Conservation (phyloP, 1,139 yeast genomes). For the Candida sanyaensis region DNA sequence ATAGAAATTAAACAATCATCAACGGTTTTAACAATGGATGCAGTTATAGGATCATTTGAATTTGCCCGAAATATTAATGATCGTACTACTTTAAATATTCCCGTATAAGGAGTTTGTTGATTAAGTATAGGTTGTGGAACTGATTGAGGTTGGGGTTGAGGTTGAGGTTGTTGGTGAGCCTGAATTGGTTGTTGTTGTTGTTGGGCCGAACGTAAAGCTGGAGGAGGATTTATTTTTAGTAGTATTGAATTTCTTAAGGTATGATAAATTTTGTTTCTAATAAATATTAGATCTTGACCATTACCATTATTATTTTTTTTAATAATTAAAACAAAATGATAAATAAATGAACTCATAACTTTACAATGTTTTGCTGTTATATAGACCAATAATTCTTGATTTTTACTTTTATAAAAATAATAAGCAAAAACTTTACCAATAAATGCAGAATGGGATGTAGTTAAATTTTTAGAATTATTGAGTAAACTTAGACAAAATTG, state of each 20-base stretch:
- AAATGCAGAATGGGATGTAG: conserved; percentile 1
- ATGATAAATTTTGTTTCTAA: conserved; percentile 1
- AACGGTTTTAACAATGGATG: conserved; percentile 20
- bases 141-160: not conserved
- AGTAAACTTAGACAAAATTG: not conserved
- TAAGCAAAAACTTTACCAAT: conserved; percentile 2
- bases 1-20: conserved; percentile 37
- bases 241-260: conserved; percentile 1
- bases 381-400: not conserved
- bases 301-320: not conserved
- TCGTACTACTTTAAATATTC: conserved; percentile 47
- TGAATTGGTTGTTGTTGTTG: not conserved
- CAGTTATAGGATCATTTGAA: conserved; percentile 16
- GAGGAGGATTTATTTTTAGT: not conserved
- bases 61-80: conserved; percentile 37
- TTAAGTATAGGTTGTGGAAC: not conserved
- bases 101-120: not conserved
- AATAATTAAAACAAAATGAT: conserved; percentile 1
- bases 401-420: not conserved
- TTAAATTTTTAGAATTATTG: not conserved
- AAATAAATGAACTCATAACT: not conserved
- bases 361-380: not conserved
- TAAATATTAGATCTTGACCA: conserved; percentile 1
- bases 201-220: not conserved
- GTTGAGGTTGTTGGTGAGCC: not conserved